These are phyloP conservation scores for Rhodosporidiobolus sp. DNA, from an alignment of 768 basidiomycete genomes.

Conservation along the genomic window DNA sequence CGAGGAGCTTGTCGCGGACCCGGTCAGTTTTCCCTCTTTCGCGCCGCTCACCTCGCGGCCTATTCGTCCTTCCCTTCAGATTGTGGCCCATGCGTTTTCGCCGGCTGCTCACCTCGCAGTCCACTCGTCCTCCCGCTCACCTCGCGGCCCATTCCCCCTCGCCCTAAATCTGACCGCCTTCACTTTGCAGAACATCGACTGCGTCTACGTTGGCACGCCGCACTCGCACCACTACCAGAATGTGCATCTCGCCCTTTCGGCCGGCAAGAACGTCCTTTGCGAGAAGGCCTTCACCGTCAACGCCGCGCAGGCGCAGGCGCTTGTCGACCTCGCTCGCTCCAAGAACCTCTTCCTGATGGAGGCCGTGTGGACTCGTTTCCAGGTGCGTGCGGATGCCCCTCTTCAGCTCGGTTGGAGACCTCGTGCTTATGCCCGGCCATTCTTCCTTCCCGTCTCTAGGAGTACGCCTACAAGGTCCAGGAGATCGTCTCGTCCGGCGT, in stretches of 20 bases:
- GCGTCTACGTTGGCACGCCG: conserved; percentile 49
- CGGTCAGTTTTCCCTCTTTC: conserved; percentile 1
- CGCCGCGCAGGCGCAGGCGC: conserved; percentile 44
- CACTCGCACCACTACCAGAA: conserved; percentile 47
- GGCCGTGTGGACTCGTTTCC: conserved; percentile 50
- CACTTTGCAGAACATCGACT: conserved; percentile 45
- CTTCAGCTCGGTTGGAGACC: too few species aligned
- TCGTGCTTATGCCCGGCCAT: too few species aligned
- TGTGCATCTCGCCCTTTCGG: conserved; percentile 34
- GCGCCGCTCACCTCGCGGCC: background rate
- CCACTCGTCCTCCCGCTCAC: too few species aligned
- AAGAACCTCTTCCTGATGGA: conserved; percentile 50
- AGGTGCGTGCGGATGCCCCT: too few species aligned
- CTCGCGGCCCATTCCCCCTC: too few species aligned
- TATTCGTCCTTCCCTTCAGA: too few species aligned
- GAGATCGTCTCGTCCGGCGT: conserved; percentile 44
- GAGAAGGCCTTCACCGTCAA: conserved; percentile 50
- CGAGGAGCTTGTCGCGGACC: conserved; percentile 41
- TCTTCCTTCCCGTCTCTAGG: conserved; percentile 49
- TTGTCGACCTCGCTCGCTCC: conserved; percentile 45
- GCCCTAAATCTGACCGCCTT: too few species aligned
- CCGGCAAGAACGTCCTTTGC: conserved; percentile 48
- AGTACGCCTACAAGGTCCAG: conserved; percentile 45
- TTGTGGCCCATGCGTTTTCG: background rate
- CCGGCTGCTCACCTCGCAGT: background rate